A percentile compares a stretch with the other conserved stretches of the same genome.
Conservation (phyloP, 2,329 filamentous ascomycete genomes). For the Fragosphaeria purpurea region DNA sequence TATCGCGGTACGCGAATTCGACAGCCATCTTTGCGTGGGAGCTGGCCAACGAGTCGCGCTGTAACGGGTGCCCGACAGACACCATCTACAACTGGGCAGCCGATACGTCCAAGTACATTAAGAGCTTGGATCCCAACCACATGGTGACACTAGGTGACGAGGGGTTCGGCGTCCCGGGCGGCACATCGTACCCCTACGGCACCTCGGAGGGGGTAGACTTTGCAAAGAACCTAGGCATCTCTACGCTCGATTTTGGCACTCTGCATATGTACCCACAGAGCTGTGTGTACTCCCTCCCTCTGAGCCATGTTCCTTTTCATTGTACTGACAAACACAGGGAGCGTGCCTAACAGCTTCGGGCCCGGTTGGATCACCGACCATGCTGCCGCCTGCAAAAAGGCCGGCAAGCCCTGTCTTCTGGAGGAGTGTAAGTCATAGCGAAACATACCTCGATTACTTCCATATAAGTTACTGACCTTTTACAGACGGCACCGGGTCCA, state of each 20-base stretch:
- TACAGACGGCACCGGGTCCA: conserved; percentile 15
- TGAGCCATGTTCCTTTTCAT: no score
- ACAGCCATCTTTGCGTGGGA: conserved; percentile 42
- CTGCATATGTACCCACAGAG: conserved; percentile 29
- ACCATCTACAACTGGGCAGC: conserved; percentile 51
- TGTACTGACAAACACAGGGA: conserved; percentile 14
- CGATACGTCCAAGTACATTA: conserved; percentile 48
- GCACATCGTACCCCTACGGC: conserved; percentile 22
- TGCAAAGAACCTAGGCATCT: conserved; percentile 37
- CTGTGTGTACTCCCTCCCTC: conserved; percentile 16
- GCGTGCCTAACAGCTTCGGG: conserved; percentile 24
- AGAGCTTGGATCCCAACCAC: conserved; percentile 48
- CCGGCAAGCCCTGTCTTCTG: conserved; percentile 29
- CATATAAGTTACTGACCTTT: background rate
- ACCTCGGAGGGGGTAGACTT: conserved; percentile 43
- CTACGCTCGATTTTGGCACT: conserved; percentile 41
- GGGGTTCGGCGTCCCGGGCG: conserved; percentile 21
- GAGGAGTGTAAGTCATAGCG: conserved; percentile 27
- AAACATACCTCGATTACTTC: background rate
- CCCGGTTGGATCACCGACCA: conserved; percentile 27
- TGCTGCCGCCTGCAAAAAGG: conserved; percentile 26
- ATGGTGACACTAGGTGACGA: conserved; percentile 55
- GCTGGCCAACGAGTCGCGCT: conserved; percentile 47
- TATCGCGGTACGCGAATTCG: conserved; percentile 34
- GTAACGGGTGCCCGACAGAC: conserved; percentile 46